Evolutionary conservation across 495 filamentous ascomycete genomes (phyloP).

Genomic region (Trichoderma erinaceum): DNA sequence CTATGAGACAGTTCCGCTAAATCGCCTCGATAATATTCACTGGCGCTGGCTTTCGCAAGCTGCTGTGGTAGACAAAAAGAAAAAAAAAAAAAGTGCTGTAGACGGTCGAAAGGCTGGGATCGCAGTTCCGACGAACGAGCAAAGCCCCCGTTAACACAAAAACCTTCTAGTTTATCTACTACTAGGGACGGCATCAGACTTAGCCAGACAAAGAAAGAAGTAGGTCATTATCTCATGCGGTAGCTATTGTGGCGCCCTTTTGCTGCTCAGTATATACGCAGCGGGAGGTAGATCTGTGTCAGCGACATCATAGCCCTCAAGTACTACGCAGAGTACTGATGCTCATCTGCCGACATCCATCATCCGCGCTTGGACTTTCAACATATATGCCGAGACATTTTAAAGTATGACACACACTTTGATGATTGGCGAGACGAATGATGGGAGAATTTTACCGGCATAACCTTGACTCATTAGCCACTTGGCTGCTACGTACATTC

Average conservation of each 20-base stretch:
- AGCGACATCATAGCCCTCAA: too few species aligned
- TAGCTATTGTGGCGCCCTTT: too few species aligned
- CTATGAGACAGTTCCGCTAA: background rate
- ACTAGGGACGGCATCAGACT: background rate
- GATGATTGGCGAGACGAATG: background rate
- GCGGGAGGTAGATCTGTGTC: too few species aligned
- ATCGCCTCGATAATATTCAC: background rate
- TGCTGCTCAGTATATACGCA: background rate
- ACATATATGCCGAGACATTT: background rate
- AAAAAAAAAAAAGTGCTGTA: background rate
- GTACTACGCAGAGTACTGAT: background rate
- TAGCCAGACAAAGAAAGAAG: too few species aligned
- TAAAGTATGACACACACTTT: background rate
- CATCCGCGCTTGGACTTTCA: background rate
- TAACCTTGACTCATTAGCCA: background rate
- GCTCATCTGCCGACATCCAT: background rate
- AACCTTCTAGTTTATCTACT: background rate
- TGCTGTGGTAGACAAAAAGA: background rate
- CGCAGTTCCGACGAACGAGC: background rate
- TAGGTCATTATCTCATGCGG: too few species aligned
- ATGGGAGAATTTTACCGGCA: background rate
- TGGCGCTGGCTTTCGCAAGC: background rate
- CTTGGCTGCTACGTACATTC: too few species aligned
- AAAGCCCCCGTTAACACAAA: background rate
- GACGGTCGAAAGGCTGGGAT: background rate